A percentile compares a stretch with the other conserved stretches of the same genome.
phyloP scores from a whole-genome alignment of 2,329 filamentous ascomycete genomes.

The Talaromyces verruculosus region DNA sequence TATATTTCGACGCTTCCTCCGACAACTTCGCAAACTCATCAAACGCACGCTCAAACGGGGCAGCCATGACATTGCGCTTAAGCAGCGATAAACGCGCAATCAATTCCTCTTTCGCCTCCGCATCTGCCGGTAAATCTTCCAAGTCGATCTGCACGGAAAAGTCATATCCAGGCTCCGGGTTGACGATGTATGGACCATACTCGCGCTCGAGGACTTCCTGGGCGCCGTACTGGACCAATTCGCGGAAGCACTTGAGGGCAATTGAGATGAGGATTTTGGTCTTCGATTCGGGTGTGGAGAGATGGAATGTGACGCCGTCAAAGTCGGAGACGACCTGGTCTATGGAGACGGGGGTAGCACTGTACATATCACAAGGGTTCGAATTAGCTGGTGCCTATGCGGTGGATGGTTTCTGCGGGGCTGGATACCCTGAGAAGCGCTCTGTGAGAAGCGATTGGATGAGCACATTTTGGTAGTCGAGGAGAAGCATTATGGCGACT shows the following conservation, averaged over 20 bases:
- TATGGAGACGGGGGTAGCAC: constrained; percentile 81
- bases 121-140: constrained; percentile 77
- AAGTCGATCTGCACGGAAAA: constrained; percentile 91
- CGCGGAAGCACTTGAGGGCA: constrained; percentile 89
- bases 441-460: constrained; percentile 96
- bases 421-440: constrained; percentile 76
- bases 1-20: constrained; percentile 88
- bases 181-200: constrained; percentile 87
- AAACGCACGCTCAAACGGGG: constrained; percentile 96
- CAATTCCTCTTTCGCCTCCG: constrained; percentile 83
- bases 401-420: constrained; percentile 28
- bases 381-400: constrained; percentile 37
- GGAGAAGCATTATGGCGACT: constrained; percentile 68
- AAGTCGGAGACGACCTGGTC: constrained; percentile 99
- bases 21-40: constrained; percentile 83
- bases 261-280: constrained; percentile 93
- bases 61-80: constrained; percentile 98
- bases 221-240: constrained; percentile 90
- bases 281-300: constrained; percentile 92
- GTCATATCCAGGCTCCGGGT: constrained; percentile 87
- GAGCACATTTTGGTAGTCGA: constrained; percentile 98
- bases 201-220: constrained; percentile 88
- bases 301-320: constrained; percentile 97
- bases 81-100: constrained; percentile 83
- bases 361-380: constrained; percentile 43